Percentiles rank a stretch among this genome's conserved stretches.
phyloP scores from a whole-genome alignment of 371 early-diverging fungal species.

The Apophysomyces variabilis region DNA sequence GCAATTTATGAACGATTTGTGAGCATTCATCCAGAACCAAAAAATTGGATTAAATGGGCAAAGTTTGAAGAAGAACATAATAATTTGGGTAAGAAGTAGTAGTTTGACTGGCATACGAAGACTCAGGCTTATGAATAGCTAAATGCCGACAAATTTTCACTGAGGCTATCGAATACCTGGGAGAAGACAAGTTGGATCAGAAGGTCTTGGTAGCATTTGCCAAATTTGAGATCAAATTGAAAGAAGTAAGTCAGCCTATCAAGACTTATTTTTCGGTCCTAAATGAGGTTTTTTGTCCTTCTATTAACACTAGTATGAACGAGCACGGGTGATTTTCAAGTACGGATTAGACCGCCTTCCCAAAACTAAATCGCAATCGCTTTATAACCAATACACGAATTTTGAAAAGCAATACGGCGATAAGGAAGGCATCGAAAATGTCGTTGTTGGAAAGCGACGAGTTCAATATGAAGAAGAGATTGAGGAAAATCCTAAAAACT shows the following conservation, averaged over 20 bases:
- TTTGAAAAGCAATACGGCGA: slow-evolving; percentile 97
- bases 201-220: slow-evolving; percentile 94
- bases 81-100: slow-evolving; percentile 53
- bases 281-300: not conserved
- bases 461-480: slow-evolving; percentile 90
- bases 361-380: slow-evolving; percentile 78
- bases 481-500: slow-evolving; percentile 80
- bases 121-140: slow-evolving; percentile 49
- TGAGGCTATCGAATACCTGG: slow-evolving; percentile 87
- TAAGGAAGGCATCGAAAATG: slow-evolving; percentile 86
- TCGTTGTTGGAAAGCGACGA: slow-evolving; percentile 86
- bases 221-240: slow-evolving; percentile 88
- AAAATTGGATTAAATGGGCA: slow-evolving; percentile 96
- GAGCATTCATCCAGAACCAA: slow-evolving; percentile 88
- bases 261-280: slow-evolving; percentile 1
- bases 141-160: slow-evolving; percentile 84
- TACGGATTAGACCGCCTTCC: slow-evolving; percentile 91
- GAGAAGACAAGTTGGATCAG: slow-evolving; percentile 89
- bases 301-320: slow-evolving; percentile 61
- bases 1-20: slow-evolving; percentile 87
- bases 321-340: slow-evolving; percentile 95
- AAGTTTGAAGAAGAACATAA: slow-evolving; percentile 91
- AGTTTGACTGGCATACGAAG: not conserved
- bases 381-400: slow-evolving; percentile 91
- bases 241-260: slow-evolving; percentile 64